Conservation (phyloP, 2,329 filamentous ascomycete genomes). For the Diaporthe ilicicola region DNA sequence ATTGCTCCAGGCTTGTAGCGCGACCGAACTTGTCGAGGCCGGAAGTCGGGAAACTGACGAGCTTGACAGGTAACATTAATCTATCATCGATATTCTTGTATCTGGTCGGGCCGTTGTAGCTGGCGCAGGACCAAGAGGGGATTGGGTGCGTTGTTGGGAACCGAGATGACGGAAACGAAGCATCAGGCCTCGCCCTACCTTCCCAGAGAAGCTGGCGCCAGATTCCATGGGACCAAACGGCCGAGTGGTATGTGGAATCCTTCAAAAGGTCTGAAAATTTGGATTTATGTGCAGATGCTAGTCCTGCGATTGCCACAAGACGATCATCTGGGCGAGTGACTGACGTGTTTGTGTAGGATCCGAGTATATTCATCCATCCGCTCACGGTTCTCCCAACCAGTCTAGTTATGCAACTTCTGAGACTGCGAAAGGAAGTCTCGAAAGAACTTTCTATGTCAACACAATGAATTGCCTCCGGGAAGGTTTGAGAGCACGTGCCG, state of each 20-base stretch:
- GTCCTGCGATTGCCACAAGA: conserved; percentile 6
- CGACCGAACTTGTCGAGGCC: not conserved
- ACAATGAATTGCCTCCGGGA: not conserved
- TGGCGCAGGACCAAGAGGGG: not conserved
- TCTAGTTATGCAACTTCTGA: not conserved
- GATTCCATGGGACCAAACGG: not conserved
- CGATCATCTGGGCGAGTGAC: not conserved
- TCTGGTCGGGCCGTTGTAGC: not conserved
- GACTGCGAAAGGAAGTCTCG: not conserved
- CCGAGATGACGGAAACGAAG: not conserved
- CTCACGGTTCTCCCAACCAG: not conserved
- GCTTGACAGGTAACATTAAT: not conserved
- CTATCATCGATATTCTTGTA: not conserved
- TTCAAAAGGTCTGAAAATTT: not conserved
- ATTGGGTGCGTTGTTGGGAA: conserved; percentile 1
- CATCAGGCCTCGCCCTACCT: not conserved
- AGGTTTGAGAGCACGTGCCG: not conserved
- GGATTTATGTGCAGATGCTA: not conserved
- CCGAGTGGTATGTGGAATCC: not conserved
- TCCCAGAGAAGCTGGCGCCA: not conserved
- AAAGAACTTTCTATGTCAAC: not conserved
- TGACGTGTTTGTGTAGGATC: not conserved
- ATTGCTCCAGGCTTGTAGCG: not conserved
- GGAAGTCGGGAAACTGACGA: not conserved
- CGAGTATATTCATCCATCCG: not conserved